Evolutionary conservation across 2,329 filamentous ascomycete genomes (phyloP).

Genomic region (Diaporthe citri): DNA sequence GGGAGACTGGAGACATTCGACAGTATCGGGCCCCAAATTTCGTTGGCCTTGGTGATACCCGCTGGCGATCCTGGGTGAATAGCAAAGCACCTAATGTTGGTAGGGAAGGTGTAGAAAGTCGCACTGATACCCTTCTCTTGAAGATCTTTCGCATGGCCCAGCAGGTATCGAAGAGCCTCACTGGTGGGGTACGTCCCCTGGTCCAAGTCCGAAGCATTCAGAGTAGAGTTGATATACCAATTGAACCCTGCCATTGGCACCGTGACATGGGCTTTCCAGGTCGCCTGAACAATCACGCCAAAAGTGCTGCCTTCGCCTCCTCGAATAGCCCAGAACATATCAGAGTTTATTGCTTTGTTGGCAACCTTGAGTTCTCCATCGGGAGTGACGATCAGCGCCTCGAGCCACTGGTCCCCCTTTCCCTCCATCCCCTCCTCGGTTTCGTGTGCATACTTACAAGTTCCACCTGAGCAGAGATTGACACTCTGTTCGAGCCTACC

Average conservation of each 20-base stretch:
- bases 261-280: conserved; percentile 13
- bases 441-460: too few relatives aligned
- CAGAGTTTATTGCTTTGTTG: not conserved
- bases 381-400: not conserved
- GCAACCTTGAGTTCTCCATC: conserved; percentile 8
- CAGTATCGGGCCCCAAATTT: conserved; percentile 11
- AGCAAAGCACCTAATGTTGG: not conserved
- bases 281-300: conserved; percentile 2
- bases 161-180: not conserved
- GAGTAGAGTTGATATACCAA: conserved; percentile 10
- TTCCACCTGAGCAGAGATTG: too few relatives aligned
- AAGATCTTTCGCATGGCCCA: not conserved
- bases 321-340: conserved; percentile 19
- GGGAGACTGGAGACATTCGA: conserved; percentile 8
- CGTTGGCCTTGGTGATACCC: conserved; percentile 4
- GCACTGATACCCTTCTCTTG: not conserved
- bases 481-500: too few relatives aligned
- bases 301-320: not conserved
- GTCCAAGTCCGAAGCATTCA: not conserved
- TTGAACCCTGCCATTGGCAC: not conserved
- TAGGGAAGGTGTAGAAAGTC: conserved; percentile 1
- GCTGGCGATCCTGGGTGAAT: not conserved
- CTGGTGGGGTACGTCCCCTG: not conserved
- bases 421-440: too few relatives aligned
- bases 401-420: not conserved